These are phyloP conservation scores for Remersonia thermophila DNA, from an alignment of 2,329 filamentous ascomycete species.

Conservation along the genomic window DNA sequence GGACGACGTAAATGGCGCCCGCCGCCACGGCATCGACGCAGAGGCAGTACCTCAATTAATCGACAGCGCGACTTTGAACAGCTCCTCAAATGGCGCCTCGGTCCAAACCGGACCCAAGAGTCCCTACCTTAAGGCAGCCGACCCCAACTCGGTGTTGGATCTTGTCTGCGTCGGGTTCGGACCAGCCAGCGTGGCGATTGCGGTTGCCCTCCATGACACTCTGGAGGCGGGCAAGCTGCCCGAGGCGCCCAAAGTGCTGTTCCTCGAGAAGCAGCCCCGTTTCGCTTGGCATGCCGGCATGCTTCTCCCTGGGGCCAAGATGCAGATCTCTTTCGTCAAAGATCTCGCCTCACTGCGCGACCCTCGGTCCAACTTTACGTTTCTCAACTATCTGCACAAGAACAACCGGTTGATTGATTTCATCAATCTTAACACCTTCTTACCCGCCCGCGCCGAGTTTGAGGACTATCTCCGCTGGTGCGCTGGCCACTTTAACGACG, in stretches of 20 bases:
- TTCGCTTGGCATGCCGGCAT: slow-evolving; percentile 95
- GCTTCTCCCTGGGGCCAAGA: slow-evolving; percentile 83
- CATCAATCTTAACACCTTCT: slow-evolving; percentile 79
- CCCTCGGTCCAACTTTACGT: slow-evolving; percentile 83
- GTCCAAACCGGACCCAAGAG: slow-evolving; percentile 11
- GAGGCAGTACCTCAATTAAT: slow-evolving; percentile 6
- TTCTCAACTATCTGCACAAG: slow-evolving; percentile 82
- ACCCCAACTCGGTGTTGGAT: slow-evolving; percentile 59
- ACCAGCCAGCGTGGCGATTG: slow-evolving; percentile 79
- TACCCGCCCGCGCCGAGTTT: slow-evolving; percentile 77
- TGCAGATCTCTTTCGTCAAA: slow-evolving; percentile 98
- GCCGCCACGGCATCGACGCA: not conserved
- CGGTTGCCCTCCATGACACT: slow-evolving; percentile 77
- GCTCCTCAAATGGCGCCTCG: not conserved
- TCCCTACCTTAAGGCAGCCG: slow-evolving; percentile 29
- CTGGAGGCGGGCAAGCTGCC: slow-evolving; percentile 38
- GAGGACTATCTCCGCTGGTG: slow-evolving; percentile 96
- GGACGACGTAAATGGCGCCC: slow-evolving; percentile 5
- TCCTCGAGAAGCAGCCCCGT: slow-evolving; percentile 70
- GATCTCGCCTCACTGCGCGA: slow-evolving; percentile 84
- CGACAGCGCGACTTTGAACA: slow-evolving; percentile 2
- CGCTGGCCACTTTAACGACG: slow-evolving; percentile 60
- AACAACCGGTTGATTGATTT: slow-evolving; percentile 78
- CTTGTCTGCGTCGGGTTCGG: slow-evolving; percentile 87
- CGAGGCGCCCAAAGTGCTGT: slow-evolving; percentile 59